Percentiles rank a stretch among this genome's conserved stretches.
phyloP scores from a whole-genome alignment of 352 stramenopile species.

The Globisporangium orthogonon region DNA sequence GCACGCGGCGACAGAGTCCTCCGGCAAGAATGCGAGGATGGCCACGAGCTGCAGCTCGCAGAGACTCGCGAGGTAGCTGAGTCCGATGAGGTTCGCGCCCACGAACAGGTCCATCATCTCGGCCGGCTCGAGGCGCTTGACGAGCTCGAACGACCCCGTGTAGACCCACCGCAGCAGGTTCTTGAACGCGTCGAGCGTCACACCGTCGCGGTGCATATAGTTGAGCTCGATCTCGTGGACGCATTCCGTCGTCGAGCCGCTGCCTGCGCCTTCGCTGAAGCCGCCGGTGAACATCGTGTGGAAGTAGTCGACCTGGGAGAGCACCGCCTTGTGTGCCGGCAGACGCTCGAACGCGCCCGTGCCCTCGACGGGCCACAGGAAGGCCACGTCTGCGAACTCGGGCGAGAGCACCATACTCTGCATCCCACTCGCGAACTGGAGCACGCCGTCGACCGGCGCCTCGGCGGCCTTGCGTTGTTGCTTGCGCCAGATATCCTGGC shows the following conservation, averaged over 20 bases:
- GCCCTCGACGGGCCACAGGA: slow-evolving; percentile 46
- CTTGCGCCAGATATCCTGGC: slow-evolving; percentile 52
- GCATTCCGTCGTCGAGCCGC: no score
- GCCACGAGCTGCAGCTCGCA: slow-evolving; percentile 57
- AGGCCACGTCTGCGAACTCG: slow-evolving; percentile 59
- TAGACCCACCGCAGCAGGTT: slow-evolving; percentile 64
- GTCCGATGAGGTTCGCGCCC: slow-evolving; percentile 42
- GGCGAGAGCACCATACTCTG: slow-evolving; percentile 30
- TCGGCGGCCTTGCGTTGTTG: slow-evolving; percentile 1
- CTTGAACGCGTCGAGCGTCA: slow-evolving; percentile 61
- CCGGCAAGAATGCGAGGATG: slow-evolving; percentile 42
- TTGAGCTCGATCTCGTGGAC: slow-evolving; percentile 58
- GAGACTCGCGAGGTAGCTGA: slow-evolving; percentile 45
- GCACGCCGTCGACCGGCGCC: slow-evolving; percentile 15
- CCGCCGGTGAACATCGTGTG: slow-evolving; percentile 76
- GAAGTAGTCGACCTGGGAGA: slow-evolving; percentile 79
- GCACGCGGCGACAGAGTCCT: slow-evolving; percentile 41
- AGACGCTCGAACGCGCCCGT: slow-evolving; percentile 24
- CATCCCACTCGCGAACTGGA: slow-evolving; percentile 57
- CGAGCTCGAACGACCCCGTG: slow-evolving; percentile 45
- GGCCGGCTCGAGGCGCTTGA: slow-evolving; percentile 38
- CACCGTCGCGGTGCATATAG: slow-evolving; percentile 68
- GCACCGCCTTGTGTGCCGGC: slow-evolving; percentile 61
- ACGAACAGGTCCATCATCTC: slow-evolving; percentile 77
- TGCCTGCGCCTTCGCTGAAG: slow-evolving; percentile 58